phyloP scores from a whole-genome alignment of 345 rosid genomes.

The Limnanthes douglasii region DNA sequence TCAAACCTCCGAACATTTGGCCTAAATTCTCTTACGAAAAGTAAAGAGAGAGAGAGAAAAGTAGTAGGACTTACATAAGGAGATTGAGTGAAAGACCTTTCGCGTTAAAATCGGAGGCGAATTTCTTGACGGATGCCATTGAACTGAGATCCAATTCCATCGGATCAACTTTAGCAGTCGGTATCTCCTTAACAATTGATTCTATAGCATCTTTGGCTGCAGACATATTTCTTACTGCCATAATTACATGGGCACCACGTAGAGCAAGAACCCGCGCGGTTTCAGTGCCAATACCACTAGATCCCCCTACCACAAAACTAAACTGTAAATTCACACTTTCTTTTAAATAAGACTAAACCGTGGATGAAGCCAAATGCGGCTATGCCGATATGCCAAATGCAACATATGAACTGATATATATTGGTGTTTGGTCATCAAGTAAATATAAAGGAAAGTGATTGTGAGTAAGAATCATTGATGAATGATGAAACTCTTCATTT shows the following conservation, averaged over 20 bases:
- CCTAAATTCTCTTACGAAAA: background rate
- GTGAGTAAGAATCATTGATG: too few species aligned
- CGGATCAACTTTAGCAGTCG: conserved; percentile 19
- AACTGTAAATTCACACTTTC: too few species aligned
- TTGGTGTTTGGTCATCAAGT: too few species aligned
- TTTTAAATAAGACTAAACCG: too few species aligned
- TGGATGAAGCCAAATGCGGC: too few species aligned
- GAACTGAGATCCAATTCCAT: conserved; percentile 28
- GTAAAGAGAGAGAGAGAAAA: background rate
- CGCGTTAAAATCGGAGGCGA: conserved; percentile 26
- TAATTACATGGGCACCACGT: conserved; percentile 28
- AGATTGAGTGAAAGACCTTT: conserved; percentile 28
- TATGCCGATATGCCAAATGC: too few species aligned
- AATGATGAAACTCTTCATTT: too few species aligned
- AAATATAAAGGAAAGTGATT: too few species aligned
- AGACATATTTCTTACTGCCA: conserved; percentile 18
- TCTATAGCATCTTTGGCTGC: conserved; percentile 17
- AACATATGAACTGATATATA: too few species aligned
- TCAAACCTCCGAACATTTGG: background rate
- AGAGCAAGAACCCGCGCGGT: conserved; percentile 32
- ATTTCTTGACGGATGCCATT: conserved; percentile 20
- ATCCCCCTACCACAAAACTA: conserved; percentile 18
- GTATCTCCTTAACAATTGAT: conserved; percentile 16
- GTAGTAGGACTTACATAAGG: conserved; percentile 20
- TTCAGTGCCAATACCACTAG: conserved; percentile 30